phyloP scores from a whole-genome alignment of 1,284 basidiomycete genomes.

The Xanthoconium separans region DNA sequence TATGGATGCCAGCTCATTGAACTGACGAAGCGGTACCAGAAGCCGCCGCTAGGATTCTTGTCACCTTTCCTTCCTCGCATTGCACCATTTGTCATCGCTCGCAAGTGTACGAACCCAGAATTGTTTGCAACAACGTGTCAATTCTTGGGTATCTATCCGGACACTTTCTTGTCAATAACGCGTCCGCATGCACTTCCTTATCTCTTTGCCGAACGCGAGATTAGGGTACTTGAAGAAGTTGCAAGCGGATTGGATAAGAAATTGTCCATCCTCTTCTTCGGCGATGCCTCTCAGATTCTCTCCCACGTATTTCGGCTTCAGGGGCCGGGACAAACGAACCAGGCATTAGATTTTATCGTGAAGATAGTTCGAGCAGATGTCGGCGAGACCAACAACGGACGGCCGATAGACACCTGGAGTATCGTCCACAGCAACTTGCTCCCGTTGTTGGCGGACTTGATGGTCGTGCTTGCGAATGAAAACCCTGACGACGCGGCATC shows the following conservation, averaged over 20 bases:
- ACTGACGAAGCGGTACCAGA: conserved; percentile 57
- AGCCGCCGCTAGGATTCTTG: conserved; percentile 68
- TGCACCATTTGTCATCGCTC: conserved; percentile 64
- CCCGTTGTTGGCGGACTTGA: conserved; percentile 70
- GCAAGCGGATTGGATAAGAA: conserved; percentile 44
- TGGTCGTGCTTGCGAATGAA: conserved; percentile 73
- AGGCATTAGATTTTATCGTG: conserved; percentile 63
- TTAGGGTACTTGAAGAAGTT: conserved; percentile 45
- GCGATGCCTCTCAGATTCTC: conserved; percentile 64
- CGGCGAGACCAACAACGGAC: conserved; percentile 27
- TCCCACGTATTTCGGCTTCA: conserved; percentile 70
- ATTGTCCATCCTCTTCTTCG: conserved; percentile 58
- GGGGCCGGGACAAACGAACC: conserved; percentile 49
- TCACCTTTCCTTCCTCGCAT: conserved; percentile 71
- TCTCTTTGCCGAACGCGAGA: conserved; percentile 65
- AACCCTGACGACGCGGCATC: conserved; percentile 42
- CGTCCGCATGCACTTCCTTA: conserved; percentile 68
- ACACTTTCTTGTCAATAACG: conserved; percentile 70
- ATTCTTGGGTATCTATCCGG: conserved; percentile 53
- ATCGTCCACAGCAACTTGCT: conserved; percentile 67
- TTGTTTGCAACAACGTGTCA: conserved; percentile 63
- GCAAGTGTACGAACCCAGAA: conserved; percentile 57
- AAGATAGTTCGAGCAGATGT: conserved; percentile 31
- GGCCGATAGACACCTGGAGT: conserved; percentile 47
- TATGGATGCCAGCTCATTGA: conserved; percentile 51